Evolutionary conservation across 106 monocot species (phyloP), one percentile per base, ranked within the genome.

Genomic region (Allium sativum): DNA sequence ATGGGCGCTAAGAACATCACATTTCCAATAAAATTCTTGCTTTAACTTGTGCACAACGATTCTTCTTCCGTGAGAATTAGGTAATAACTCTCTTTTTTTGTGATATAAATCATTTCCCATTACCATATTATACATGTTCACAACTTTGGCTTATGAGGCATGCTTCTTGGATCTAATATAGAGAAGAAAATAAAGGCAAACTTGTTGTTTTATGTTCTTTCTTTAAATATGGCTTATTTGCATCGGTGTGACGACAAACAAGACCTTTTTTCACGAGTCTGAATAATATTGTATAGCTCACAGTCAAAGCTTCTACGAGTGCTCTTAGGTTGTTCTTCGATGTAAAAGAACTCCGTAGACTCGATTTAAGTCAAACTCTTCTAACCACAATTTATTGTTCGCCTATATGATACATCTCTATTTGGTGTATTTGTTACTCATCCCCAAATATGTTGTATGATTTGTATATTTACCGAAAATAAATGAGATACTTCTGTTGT

Each of bases 191-290:
- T n/a, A 54, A 54, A 6, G 13, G 7, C 13, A 54, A 17, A n/a
- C 53, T 6, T 9, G 53, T 17, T 54, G 7, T 54, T 13, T 6
- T 54, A 17, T 54, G 13, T 16, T 54, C 53, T 17, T 8, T 17
- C 12, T 54, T 54, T 17, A 54, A 17, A n/a, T n/a, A 54, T 54
- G 53, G 53, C 18, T 54, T 54, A n/a, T n/a, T 54, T 13, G 53
- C 53, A 54, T 54, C 18, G 6, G 53, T 12, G 12, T 54, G 53
- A 17, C 53, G 53, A 12, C 12, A 6, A 54, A 54, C 6, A 16
- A 6, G 5, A 8, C 12, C 12, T 12, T 6, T n/a, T 54, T 54
- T 54, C 6, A 54, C n/a, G 6, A 8, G 53, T 6, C 53, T 12
- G 6, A 6, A 6, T 17, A 12, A n/a, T n/a, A n/a, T n/a, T n/a